phyloP scores from a whole-genome alignment of 352 stramenopile species.

The Pythium rishiriense region DNA sequence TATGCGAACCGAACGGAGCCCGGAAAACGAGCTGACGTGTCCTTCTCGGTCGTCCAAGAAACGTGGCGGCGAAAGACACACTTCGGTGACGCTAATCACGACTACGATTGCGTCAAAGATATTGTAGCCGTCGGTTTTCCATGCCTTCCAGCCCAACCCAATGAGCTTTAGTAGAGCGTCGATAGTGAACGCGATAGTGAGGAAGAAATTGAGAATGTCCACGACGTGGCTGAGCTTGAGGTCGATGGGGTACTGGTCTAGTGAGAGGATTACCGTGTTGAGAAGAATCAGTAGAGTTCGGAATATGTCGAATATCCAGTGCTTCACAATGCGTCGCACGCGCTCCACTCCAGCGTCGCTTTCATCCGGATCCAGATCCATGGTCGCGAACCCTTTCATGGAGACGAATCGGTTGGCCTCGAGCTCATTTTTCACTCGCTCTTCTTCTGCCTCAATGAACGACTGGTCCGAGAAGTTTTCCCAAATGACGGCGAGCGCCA shows the following conservation, averaged over 20 bases:
- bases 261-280: slow-evolving; percentile 83
- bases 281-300: slow-evolving; percentile 69
- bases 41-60: slow-evolving; percentile 28
- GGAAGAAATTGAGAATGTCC: slow-evolving; percentile 63
- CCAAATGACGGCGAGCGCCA: slow-evolving; percentile 90
- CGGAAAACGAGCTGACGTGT: slow-evolving; percentile 55
- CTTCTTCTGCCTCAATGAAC: slow-evolving; percentile 56
- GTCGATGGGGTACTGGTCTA: slow-evolving; percentile 77
- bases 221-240: slow-evolving; percentile 37
- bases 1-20: slow-evolving; percentile 83
- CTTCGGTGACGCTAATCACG: slow-evolving; percentile 39
- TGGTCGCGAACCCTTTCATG: slow-evolving; percentile 1
- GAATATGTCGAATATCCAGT: slow-evolving; percentile 58
- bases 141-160: slow-evolving; percentile 55
- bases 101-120: slow-evolving; percentile 76
- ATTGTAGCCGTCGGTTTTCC: slow-evolving; percentile 71
- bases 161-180: slow-evolving; percentile 75
- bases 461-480: slow-evolving; percentile 73
- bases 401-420: background rate
- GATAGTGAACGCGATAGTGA: slow-evolving; percentile 51
- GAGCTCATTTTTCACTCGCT: slow-evolving; percentile 28
- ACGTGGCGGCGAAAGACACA: slow-evolving; percentile 40
- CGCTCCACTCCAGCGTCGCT: background rate
- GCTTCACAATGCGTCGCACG: slow-evolving; percentile 37
- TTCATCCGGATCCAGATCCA: background rate